Base-by-base conservation (phyloP, 441 rosid species). In the Pelargonium australe region DNA sequence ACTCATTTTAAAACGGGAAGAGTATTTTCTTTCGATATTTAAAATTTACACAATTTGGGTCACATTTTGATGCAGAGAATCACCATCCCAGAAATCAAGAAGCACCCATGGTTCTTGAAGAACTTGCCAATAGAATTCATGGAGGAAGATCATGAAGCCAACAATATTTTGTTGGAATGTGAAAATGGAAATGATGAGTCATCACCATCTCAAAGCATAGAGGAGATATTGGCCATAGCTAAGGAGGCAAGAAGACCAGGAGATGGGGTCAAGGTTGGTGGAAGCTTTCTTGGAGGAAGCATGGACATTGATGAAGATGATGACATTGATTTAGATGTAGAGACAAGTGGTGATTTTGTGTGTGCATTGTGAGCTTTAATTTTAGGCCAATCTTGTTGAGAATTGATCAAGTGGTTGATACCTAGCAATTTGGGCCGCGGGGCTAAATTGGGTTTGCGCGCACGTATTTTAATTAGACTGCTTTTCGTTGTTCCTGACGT, bases 191-290 rank as follows among this genome's bases (percentile, higher is more conserved):
- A 70, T 79, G 73, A 28, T 45, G 90, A 92, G 8, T 96, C 90
- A 68, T 95, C 92, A 71, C 93, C 93, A 0, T 78, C 80, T 77
- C 99, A 95, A 78, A 89, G 88, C 82, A 65, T 78, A 7, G 96
- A 89, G 17, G 97, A 95, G 60, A 95, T 95, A 70, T 92, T 92
- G 98, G 95, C 84, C 81, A 95, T 95, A 65, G 88, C 92, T 17
- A 74, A 89, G 2, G 99, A 95, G 76, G 99, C 99, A 28, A 95
- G 92, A n/a, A 76, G 88, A n/a, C 98, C 98, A 64, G 88, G 92
- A 6, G 86, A 93, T 2, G 96, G 96, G n/a, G 53, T 90, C 45
- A 75, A 70, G 10, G 83, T 71, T 76, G 85, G 85, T 5, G 86
- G 87, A 83, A 88, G 80, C 11, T 86, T 82, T 74, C 82, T 92